Conservation (phyloP, 1,284 basidiomycete species). For the Porphyrellus sp. region DNA sequence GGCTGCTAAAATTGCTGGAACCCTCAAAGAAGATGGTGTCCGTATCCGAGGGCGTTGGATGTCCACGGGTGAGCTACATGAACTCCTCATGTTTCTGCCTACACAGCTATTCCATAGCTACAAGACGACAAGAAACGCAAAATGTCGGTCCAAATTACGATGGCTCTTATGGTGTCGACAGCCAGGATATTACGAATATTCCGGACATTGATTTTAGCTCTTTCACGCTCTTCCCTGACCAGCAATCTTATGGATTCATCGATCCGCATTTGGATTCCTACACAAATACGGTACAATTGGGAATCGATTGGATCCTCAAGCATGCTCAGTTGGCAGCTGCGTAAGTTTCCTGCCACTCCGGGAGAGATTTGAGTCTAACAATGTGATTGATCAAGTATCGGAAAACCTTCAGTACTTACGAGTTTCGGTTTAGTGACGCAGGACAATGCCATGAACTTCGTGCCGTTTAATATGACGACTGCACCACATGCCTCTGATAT, state of each 20-base stretch:
- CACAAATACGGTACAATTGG: slow-evolving; percentile 49
- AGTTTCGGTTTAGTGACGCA: slow-evolving; percentile 64
- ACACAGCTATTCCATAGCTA: slow-evolving; percentile 32
- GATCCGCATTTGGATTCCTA: slow-evolving; percentile 49
- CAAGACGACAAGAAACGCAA: slow-evolving; percentile 43
- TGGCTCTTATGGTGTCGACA: slow-evolving; percentile 63
- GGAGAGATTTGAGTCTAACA: slow-evolving; percentile 6
- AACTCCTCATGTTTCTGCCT: background rate
- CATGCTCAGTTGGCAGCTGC: slow-evolving; percentile 44
- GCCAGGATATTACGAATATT: slow-evolving; percentile 59
- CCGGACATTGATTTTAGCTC: slow-evolving; percentile 54
- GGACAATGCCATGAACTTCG: slow-evolving; percentile 47
- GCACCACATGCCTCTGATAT: slow-evolving; percentile 42
- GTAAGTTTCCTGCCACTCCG: slow-evolving; percentile 36
- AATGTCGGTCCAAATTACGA: slow-evolving; percentile 50
- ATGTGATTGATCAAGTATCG: slow-evolving; percentile 37
- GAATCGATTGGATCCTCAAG: slow-evolving; percentile 51
- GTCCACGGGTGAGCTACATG: slow-evolving; percentile 43
- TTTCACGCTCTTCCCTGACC: slow-evolving; percentile 68
- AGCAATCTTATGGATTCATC: slow-evolving; percentile 46
- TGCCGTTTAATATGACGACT: slow-evolving; percentile 56
- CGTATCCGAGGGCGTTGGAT: slow-evolving; percentile 61
- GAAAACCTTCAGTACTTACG: slow-evolving; percentile 55
- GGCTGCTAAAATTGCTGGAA: slow-evolving; percentile 28
- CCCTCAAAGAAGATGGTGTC: slow-evolving; percentile 39